Evolutionary conservation across 139 green algal genomes (phyloP).

Genomic region (Deuterostichococcus epilithicus): DNA sequence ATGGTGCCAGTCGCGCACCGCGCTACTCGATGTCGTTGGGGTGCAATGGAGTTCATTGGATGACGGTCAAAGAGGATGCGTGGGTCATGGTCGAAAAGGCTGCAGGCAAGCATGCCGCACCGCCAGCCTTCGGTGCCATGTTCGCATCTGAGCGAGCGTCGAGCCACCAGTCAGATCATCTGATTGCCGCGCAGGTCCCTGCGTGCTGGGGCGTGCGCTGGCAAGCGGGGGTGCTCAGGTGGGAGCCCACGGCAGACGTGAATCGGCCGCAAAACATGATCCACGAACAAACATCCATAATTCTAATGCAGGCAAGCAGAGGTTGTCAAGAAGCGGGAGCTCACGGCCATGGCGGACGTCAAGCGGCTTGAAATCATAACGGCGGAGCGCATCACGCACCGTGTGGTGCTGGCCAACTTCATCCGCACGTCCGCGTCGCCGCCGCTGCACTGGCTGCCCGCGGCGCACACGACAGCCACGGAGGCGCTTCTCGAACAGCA

Average conservation of each 20-base stretch:
- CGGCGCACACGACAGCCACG: slow-evolving; percentile 17
- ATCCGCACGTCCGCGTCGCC: slow-evolving; percentile 31
- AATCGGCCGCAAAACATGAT: neutral
- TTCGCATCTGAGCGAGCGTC: too few species aligned
- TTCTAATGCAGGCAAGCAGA: slow-evolving; percentile 27
- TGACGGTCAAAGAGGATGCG: too few species aligned
- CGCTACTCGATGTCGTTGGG: too few species aligned
- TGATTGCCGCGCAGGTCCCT: too few species aligned
- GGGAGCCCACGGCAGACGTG: neutral
- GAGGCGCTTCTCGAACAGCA: slow-evolving; percentile 21
- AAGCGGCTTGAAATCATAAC: slow-evolving; percentile 32
- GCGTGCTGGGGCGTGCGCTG: neutral
- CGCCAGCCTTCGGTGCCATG: too few species aligned
- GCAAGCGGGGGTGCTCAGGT: neutral
- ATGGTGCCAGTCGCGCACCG: too few species aligned
- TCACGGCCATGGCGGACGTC: slow-evolving; percentile 17
- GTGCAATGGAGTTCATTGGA: too few species aligned
- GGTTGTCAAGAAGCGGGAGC: slow-evolving; percentile 28
- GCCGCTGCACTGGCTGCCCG: slow-evolving; percentile 37
- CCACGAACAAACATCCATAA: neutral
- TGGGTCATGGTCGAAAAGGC: too few species aligned
- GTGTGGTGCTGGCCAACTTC: slow-evolving; percentile 26
- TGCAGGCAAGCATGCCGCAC: too few species aligned
- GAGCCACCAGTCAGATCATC: too few species aligned
- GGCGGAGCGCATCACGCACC: slow-evolving; percentile 18